A percentile compares a stretch with the other conserved stretches of the same genome.
Evolutionary conservation across 2,329 filamentous ascomycete genomes (phyloP).

Genomic region (Stemphylium beticola): DNA sequence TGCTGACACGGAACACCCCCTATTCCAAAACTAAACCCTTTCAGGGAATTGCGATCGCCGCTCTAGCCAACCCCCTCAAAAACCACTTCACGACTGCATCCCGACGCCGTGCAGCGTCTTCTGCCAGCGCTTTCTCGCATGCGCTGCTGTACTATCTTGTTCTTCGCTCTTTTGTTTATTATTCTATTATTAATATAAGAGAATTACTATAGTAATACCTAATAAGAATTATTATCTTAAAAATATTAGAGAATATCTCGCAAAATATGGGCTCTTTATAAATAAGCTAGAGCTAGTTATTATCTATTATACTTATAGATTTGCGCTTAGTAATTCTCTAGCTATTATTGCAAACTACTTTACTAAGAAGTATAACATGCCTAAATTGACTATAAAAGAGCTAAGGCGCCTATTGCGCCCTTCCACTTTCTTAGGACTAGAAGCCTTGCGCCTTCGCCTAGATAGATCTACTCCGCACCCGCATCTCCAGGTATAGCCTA

Average conservation of each 20-base stretch:
- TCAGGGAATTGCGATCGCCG: neutral
- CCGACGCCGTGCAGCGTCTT: neutral
- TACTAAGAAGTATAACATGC: neutral
- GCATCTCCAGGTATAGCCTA: neutral
- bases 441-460: neutral
- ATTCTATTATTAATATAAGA: neutral
- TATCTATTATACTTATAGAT: neutral
- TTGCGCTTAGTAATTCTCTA: neutral
- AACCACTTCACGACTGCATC: neutral
- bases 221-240: neutral
- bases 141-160: neutral
- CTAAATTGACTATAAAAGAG: neutral
- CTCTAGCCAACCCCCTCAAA: neutral
- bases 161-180: neutral
- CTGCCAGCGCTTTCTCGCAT: neutral
- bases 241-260: neutral
- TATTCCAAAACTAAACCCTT: neutral
- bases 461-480: neutral
- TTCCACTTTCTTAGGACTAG: neutral
- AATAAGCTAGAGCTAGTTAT: conserved; percentile 2
- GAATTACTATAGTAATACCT: neutral
- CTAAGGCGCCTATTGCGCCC: neutral
- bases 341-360: neutral
- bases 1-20: neutral
- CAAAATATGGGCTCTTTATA: neutral